A percentile compares a stretch with the other conserved stretches of the same genome.
These are phyloP conservation scores for Hysterium pulicare DNA, from an alignment of 2,329 filamentous ascomycete genomes.

Conservation along the genomic window DNA sequence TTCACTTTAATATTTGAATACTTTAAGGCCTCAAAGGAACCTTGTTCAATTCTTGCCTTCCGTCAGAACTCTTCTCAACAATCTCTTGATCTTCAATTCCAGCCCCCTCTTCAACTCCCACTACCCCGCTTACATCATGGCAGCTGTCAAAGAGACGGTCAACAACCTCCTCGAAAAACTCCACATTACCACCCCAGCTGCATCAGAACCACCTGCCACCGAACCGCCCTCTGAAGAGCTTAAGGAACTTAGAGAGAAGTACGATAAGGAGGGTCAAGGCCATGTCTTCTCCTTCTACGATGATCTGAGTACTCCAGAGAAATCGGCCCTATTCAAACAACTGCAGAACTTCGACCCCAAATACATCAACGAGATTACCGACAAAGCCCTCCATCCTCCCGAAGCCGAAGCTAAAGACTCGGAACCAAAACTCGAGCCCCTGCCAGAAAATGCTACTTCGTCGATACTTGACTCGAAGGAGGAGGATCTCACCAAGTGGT, in stretches of 20 bases:
- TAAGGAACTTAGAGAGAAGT: conserved; percentile 66
- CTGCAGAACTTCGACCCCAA: conserved; percentile 76
- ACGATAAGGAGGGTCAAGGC: conserved; percentile 69
- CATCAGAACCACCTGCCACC: conserved; percentile 34
- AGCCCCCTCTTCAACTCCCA: conserved; percentile 1
- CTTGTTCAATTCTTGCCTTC: neutral
- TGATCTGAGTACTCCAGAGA: conserved; percentile 67
- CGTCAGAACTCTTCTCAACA: neutral
- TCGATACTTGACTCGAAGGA: conserved; percentile 86
- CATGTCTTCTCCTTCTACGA: conserved; percentile 90
- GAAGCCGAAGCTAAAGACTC: conserved; percentile 54
- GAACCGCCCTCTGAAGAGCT: conserved; percentile 65
- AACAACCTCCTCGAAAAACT: conserved; percentile 43
- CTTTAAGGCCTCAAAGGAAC: neutral
- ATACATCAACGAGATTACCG: conserved; percentile 82
- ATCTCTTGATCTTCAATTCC: neutral
- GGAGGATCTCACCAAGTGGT: conserved; percentile 79
- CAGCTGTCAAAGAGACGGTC: conserved; percentile 40
- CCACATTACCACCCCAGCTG: conserved; percentile 34
- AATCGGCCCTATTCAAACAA: conserved; percentile 77
- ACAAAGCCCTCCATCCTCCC: conserved; percentile 76
- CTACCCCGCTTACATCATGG: conserved; percentile 37
- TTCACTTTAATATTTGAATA: neutral
- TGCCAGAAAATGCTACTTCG: conserved; percentile 80
- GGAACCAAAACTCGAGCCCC: conserved; percentile 68